These are phyloP conservation scores for Areca catechu DNA, from an alignment of 176 grass and related monocot species.

Conservation along the genomic window DNA sequence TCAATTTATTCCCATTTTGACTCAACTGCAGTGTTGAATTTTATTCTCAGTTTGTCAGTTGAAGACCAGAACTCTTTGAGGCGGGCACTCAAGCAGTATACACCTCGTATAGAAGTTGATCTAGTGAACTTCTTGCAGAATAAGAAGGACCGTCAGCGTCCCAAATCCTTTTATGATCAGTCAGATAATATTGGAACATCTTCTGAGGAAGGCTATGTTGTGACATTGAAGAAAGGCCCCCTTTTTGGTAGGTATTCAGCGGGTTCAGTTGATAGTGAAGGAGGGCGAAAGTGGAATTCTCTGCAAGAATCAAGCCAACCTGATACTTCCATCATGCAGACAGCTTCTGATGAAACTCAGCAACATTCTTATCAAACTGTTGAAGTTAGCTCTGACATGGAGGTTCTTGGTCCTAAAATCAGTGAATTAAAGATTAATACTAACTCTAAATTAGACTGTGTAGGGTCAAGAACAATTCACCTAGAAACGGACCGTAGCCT, in stretches of 20 bases:
- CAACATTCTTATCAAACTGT: slow-evolving; percentile 36
- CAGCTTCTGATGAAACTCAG: slow-evolving; percentile 39
- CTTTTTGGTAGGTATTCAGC: slow-evolving; percentile 73
- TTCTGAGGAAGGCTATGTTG: slow-evolving; percentile 75
- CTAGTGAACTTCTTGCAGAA: slow-evolving; percentile 97
- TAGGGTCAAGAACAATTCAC: slow-evolving; percentile 59
- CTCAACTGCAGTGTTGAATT: slow-evolving; percentile 90
- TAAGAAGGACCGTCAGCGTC: slow-evolving; percentile 83
- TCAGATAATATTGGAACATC: slow-evolving; percentile 73
- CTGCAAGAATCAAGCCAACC: slow-evolving; percentile 36
- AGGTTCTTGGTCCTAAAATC: slow-evolving; percentile 30
- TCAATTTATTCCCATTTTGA: slow-evolving; percentile 94
- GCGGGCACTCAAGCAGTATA: slow-evolving; percentile 90
- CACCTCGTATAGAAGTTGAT: slow-evolving; percentile 97
- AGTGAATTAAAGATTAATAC: slow-evolving; percentile 36
- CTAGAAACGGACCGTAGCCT: slow-evolving; percentile 46
- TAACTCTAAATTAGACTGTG: slow-evolving; percentile 29
- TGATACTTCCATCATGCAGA: slow-evolving; percentile 29
- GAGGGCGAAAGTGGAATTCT: slow-evolving; percentile 35
- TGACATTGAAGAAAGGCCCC: slow-evolving; percentile 60
- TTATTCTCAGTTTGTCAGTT: slow-evolving; percentile 87
- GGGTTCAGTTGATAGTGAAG: slow-evolving; percentile 60
- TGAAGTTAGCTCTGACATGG: slow-evolving; percentile 21
- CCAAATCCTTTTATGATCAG: slow-evolving; percentile 80
- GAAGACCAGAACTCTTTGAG: slow-evolving; percentile 95